Evolutionary conservation across 495 filamentous ascomycete genomes (phyloP), one percentile per base, ranked within the genome.

Genomic region (Xylaria cubensis): DNA sequence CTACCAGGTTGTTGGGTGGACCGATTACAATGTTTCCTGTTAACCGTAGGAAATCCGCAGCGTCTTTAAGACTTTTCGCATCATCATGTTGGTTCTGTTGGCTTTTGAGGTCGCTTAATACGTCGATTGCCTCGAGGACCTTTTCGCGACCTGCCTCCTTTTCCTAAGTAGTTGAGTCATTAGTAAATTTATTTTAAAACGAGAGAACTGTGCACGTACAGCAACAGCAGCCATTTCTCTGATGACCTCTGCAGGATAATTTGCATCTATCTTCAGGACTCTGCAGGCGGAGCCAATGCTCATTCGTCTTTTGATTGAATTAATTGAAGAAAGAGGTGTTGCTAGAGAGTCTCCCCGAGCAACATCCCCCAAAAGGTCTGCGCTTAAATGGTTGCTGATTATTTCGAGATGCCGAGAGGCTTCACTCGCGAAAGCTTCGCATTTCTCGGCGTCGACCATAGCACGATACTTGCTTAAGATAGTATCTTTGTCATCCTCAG

Each of bases 181-280:
- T 39, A 42, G 51, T 50, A 17, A 26, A 44, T 53, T 53, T 12
- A 10, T 21, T 7, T 2, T 13, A 58, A n/a, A 1, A 29, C 5
- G 10, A 13, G 13, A 44, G 51, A 53, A 51, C 59, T 58, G 71
- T 67, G 64, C 65, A 76, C 74, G 53, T 48, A 77, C 71, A 26
- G 70, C 39, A 6, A 70, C 62, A 7, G 58, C 63, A 15, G 75
- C 74, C 46, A 76, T 74, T 39, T 58, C 74, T 10, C 69, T 64
- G n/a, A 79, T 79, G 2, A 78, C 67, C 17, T 79, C 76, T 1
- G 76, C 72, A n/a, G 74, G 74, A 44, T 64, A 79, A 34, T 71
- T 36, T 1, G 71, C 24, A 15, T 78, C 76, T 12, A 79, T 69
- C 1, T 69, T 65, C 0, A 79, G 46, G 0, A 76, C 6, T 12